These are phyloP conservation scores for Quercus ilex DNA, from an alignment of 306 rosid species.

Conservation along the genomic window DNA sequence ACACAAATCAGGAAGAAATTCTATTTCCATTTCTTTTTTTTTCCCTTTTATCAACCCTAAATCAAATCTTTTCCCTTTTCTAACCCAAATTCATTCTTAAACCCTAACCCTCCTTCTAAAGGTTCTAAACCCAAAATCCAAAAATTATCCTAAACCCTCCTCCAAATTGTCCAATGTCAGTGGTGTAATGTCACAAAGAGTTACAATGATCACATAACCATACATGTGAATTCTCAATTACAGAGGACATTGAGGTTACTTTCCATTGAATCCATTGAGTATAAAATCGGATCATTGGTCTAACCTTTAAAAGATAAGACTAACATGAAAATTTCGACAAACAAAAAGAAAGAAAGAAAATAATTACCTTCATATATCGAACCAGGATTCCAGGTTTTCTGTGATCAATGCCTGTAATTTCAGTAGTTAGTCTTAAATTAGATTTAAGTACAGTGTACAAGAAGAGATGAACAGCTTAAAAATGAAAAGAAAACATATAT, in stretches of 20 bases:
- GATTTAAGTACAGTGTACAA: neutral
- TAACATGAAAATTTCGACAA: neutral
- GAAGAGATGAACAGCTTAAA: neutral
- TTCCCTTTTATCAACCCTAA: no score
- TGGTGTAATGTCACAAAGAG: no score
- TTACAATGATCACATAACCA: neutral
- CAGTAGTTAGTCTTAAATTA: constrained; percentile 11
- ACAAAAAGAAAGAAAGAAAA: neutral
- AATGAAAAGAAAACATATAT: neutral
- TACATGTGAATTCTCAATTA: neutral
- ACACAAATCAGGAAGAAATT: no score
- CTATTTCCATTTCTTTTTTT: no score
- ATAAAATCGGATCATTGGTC: no score
- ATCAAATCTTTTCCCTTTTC: no score
- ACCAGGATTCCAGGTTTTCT: constrained; percentile 72
- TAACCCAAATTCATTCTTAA: no score
- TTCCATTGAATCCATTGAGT: neutral
- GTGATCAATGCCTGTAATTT: constrained; percentile 53
- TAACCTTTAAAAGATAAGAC: neutral
- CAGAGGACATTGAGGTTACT: neutral
- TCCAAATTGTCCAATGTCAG: no score
- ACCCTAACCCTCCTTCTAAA: no score
- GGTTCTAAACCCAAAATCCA: no score
- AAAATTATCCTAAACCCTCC: no score
- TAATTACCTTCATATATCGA: constrained; percentile 88